Base-by-base conservation (phyloP, 768 basidiomycete genomes). In the Antrodiella citrinella region DNA sequence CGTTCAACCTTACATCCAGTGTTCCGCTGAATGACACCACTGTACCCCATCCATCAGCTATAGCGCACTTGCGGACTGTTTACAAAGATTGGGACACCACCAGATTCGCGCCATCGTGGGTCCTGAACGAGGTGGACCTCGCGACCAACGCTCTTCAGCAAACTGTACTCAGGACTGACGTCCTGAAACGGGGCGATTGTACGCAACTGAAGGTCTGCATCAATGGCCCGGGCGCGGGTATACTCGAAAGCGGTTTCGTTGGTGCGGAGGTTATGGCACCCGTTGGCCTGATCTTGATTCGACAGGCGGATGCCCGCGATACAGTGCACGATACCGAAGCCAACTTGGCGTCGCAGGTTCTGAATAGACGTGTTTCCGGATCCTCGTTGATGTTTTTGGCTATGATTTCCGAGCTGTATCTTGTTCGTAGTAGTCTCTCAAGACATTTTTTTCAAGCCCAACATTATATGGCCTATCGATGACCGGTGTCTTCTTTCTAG, bases 181-280 rank as follows among this genome's bases (percentile, higher is more conserved):
- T 53, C 2, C 44, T 49, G 13, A 48, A 41, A 23, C 44, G 24
- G 4, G 26, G 24, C 7, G 55, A 56, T 26, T 51, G 46, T 38
- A 53, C 55, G 7, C 45, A 53, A 43, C 41, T 56, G 26, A 56
- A 53, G 46, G 52, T 56, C 21, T 53, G 52, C 24, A 26, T 53
- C 12, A 26, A 47, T 11, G 48, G 55, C 9, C 40, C 35, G 18
- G 43, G 42, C 24, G 45, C 38, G 11, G 20, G 48, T 12, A n/a
- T n/a, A n/a, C 15, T 26, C 19, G 50, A 30, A 1, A 38, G 20
- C 12, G n/a, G n/a, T n/a, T 20, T 38, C 4, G 52, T 56, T n/a
- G 43, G 49, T 3, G 52, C 55, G 19, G 49, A 56, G 46, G 55
- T 53, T 4, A 10, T 56, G n/a, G 49, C 49, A 19, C 52, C 55